These are phyloP conservation scores for Pleurotus salmoneostramineus DNA, from an alignment of 768 basidiomycete species.

Conservation along the genomic window DNA sequence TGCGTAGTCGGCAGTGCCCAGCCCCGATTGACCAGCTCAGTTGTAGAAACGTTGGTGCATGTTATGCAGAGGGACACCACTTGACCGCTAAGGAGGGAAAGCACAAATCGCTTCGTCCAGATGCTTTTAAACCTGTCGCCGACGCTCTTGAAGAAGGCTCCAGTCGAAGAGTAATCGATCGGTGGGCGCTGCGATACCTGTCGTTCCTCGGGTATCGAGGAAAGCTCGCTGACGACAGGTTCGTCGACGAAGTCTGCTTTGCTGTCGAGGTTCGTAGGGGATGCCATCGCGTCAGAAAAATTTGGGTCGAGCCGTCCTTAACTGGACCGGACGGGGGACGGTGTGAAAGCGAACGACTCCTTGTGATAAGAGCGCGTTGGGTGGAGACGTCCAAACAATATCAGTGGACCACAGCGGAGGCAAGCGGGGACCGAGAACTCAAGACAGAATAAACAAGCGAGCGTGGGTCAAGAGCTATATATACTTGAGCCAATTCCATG, in stretches of 20 bases:
- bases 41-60: slow-evolving; percentile 84
- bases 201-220: neutral
- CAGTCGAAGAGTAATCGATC: slow-evolving; percentile 61
- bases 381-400: neutral
- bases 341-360: neutral
- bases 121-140: slow-evolving; percentile 64
- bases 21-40: slow-evolving; percentile 64
- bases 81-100: slow-evolving; percentile 74
- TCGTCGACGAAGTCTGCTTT: slow-evolving; percentile 11
- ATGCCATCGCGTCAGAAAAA: slow-evolving; percentile 9
- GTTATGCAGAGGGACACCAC: slow-evolving; percentile 85
- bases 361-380: slow-evolving; percentile 5
- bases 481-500: neutral
- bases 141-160: slow-evolving; percentile 50
- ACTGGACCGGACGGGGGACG: neutral
- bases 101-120: slow-evolving; percentile 73
- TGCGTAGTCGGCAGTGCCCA: slow-evolving; percentile 81
- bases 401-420: neutral
- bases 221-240: slow-evolving; percentile 10
- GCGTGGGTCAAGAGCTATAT: neutral
- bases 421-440: neutral
- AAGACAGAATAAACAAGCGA: neutral
- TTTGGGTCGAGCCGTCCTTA: slow-evolving; percentile 11
- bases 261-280: slow-evolving; percentile 2
- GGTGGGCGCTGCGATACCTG: slow-evolving; percentile 41